phyloP scores from a whole-genome alignment of 2,329 filamentous ascomycete species.

The Pseudogymnoascus sp. region DNA sequence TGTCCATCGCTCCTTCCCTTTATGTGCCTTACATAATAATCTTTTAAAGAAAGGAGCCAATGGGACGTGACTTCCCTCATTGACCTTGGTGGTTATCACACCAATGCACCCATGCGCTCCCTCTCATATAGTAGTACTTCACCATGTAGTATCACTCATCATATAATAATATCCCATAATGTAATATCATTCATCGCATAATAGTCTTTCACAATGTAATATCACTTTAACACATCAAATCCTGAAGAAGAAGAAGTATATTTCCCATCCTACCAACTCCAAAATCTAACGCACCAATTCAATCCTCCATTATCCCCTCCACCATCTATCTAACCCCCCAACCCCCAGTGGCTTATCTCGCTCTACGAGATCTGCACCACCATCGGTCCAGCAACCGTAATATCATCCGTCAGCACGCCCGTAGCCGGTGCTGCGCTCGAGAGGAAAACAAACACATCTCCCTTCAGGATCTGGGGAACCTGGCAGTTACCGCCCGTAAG shows the following conservation, averaged over 20 bases:
- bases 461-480: constrained; percentile 53
- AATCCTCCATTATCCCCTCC: not conserved
- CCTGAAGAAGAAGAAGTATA: constrained; percentile 2
- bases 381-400: constrained; percentile 58
- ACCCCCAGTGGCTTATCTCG: not conserved
- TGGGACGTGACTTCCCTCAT: not conserved
- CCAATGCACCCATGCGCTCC: not conserved
- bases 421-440: constrained; percentile 44
- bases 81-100: no score
- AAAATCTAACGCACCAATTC: not conserved
- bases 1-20: not conserved
- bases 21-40: not conserved
- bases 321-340: not conserved
- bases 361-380: constrained; percentile 44
- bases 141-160: no score
- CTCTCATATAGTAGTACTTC: no score
- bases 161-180: no score
- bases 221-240: not conserved
- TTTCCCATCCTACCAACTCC: not conserved
- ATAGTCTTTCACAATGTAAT: not conserved
- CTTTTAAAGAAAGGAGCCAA: no score
- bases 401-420: constrained; percentile 50
- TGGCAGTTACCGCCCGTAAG: constrained; percentile 49
- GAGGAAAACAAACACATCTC: constrained; percentile 60
- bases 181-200: no score